Conservation (phyloP, 148 eudicot species). For the Cornus suecica region DNA sequence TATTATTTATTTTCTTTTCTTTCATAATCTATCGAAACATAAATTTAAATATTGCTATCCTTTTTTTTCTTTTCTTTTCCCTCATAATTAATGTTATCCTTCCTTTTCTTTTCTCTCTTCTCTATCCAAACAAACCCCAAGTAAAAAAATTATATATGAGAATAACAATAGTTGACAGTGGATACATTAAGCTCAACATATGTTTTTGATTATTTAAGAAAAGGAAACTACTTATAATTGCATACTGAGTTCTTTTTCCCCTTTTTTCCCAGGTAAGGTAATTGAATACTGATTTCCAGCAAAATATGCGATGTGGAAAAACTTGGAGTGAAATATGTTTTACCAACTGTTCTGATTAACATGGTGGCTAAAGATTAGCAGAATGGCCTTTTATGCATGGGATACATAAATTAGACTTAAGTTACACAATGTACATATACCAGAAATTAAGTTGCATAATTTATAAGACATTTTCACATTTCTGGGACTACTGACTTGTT, state of each 20-base stretch:
- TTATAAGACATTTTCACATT: background rate
- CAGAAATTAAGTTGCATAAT: background rate
- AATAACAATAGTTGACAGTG: background rate
- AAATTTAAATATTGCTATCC: no score
- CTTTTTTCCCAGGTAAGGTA: no score
- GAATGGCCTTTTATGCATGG: background rate
- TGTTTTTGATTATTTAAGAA: background rate
- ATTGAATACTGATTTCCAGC: background rate
- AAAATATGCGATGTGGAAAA: background rate
- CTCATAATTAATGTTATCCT: no score
- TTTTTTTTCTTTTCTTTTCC: no score
- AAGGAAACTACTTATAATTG: background rate
- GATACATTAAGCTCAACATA: background rate
- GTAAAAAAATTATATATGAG: background rate
- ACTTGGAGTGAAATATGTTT: background rate
- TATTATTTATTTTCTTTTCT: no score
- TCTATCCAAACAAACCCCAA: no score
- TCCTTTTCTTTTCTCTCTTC: no score
- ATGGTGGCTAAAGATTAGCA: background rate
- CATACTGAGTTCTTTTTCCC: background rate
- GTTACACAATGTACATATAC: no score
- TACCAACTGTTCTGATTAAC: background rate
- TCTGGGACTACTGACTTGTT: background rate
- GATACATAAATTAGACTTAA: background rate
- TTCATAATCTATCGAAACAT: no score